phyloP scores from a whole-genome alignment of 2,329 filamentous ascomycete genomes.

The Nannizziopsis barbatae region DNA sequence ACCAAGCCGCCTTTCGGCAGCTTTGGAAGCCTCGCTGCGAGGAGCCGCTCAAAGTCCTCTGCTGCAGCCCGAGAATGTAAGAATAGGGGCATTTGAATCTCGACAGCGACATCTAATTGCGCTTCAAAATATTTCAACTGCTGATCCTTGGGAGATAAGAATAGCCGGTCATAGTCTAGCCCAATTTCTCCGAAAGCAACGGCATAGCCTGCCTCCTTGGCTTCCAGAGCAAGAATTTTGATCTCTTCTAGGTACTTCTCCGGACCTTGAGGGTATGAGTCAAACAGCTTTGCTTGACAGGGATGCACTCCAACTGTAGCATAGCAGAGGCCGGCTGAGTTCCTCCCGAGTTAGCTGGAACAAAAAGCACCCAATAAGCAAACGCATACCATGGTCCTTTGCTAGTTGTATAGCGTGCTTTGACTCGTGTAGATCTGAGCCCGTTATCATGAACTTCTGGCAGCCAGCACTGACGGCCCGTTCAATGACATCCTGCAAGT shows the following conservation, averaged over 20 bases:
- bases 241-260: slow-evolving; percentile 45
- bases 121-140: slow-evolving; percentile 77
- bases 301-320: slow-evolving; percentile 90
- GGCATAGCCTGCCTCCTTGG: slow-evolving; percentile 49
- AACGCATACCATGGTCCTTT: slow-evolving; percentile 55
- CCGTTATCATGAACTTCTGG: slow-evolving; percentile 82
- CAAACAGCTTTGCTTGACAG: slow-evolving; percentile 72
- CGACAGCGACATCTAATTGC: slow-evolving; percentile 68
- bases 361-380: neutral
- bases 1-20: slow-evolving; percentile 72
- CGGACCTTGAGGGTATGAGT: slow-evolving; percentile 42
- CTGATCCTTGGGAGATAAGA: slow-evolving; percentile 63
- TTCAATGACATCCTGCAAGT: slow-evolving; percentile 55
- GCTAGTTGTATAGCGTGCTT: slow-evolving; percentile 63
- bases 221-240: slow-evolving; percentile 50
- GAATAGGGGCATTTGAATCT: slow-evolving; percentile 74
- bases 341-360: slow-evolving; percentile 9
- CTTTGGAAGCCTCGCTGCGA: slow-evolving; percentile 52
- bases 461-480: slow-evolving; percentile 70
- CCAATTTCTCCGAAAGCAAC: slow-evolving; percentile 89
- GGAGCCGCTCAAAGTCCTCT: slow-evolving; percentile 64
- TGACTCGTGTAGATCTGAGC: slow-evolving; percentile 72
- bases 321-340: slow-evolving; percentile 65
- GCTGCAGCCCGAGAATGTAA: slow-evolving; percentile 84
- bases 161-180: slow-evolving; percentile 87